Evolutionary conservation across 176 grass and related monocot genomes (phyloP).

Genomic region (Thinopyrum elongatum): DNA sequence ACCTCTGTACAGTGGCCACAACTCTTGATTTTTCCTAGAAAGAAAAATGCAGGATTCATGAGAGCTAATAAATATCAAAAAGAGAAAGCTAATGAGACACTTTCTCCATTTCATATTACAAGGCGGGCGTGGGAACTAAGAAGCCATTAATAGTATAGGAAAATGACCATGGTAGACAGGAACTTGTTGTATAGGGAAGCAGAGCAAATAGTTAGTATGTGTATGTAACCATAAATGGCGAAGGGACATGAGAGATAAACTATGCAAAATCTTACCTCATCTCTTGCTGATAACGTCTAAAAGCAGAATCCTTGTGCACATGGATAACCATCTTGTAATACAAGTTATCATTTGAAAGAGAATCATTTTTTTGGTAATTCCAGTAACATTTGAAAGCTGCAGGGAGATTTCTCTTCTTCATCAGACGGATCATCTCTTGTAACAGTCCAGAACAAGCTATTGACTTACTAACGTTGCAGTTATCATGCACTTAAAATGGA

Average conservation of each 20-base stretch:
- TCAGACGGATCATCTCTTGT: slow-evolving; percentile 90
- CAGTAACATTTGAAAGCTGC: slow-evolving; percentile 76
- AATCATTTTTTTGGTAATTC: slow-evolving; percentile 61
- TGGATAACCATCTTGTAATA: slow-evolving; percentile 97
- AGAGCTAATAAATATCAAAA: slow-evolving; percentile 11
- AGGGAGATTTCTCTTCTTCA: slow-evolving; percentile 68
- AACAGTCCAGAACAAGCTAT: slow-evolving; percentile 29
- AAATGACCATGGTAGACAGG: background rate
- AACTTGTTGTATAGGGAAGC: background rate
- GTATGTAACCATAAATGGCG: background rate
- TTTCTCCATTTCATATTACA: background rate
- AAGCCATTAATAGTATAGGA: slow-evolving; percentile 1
- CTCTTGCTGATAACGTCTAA: slow-evolving; percentile 91
- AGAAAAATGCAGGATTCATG: slow-evolving; percentile 12
- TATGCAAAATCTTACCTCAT: slow-evolving; percentile 57
- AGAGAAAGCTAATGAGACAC: slow-evolving; percentile 10
- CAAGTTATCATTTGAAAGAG: slow-evolving; percentile 60
- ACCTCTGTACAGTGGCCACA: slow-evolving; percentile 99
- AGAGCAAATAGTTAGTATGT: background rate
- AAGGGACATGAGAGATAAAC: background rate
- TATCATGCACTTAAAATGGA: background rate
- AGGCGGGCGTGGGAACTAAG: background rate
- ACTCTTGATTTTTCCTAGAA: slow-evolving; percentile 71
- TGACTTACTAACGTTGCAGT: background rate
- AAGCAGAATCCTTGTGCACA: slow-evolving; percentile 81